Percentiles rank a stretch among this genome's conserved stretches.
Conservation (phyloP, 805 yeast species). For the Ogataea salicorniae region DNA sequence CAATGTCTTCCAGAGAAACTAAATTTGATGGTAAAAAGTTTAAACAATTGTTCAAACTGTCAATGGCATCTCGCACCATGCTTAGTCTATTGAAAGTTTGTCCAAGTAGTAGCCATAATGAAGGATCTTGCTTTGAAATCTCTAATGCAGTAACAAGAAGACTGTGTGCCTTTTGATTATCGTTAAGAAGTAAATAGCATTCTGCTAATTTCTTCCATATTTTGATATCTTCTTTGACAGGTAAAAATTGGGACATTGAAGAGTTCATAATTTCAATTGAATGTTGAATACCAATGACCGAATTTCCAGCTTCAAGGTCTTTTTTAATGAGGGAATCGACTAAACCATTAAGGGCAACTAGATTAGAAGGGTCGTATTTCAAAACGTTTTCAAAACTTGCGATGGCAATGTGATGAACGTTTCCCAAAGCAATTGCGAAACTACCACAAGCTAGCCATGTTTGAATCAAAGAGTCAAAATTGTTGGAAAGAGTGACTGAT, state of each 20-base stretch:
- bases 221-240: conserved; percentile 33
- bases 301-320: conserved; percentile 34
- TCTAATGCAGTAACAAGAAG: conserved; percentile 19
- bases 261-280: conserved; percentile 38
- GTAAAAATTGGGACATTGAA: conserved; percentile 34
- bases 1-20: conserved; percentile 31
- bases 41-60: conserved; percentile 41
- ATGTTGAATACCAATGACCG: conserved; percentile 33
- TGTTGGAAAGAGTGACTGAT: not conserved
- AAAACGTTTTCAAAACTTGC: conserved; percentile 40
- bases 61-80: conserved; percentile 41
- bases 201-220: conserved; percentile 49
- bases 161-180: conserved; percentile 47
- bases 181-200: conserved; percentile 42
- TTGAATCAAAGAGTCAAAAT: conserved; percentile 4
- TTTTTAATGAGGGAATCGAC: conserved; percentile 36
- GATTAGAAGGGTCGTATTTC: conserved; percentile 35
- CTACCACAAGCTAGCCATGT: conserved; percentile 45
- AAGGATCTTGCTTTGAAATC: conserved; percentile 30
- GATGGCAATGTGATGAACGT: conserved; percentile 34
- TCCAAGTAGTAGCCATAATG: conserved; percentile 44
- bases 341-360: conserved; percentile 39
- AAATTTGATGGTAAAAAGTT: conserved; percentile 35
- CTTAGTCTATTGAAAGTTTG: conserved; percentile 42
- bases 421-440: conserved; percentile 40